Evolutionary conservation across 306 rosid genomes (phyloP).

Genomic region (Cucumis melo): DNA sequence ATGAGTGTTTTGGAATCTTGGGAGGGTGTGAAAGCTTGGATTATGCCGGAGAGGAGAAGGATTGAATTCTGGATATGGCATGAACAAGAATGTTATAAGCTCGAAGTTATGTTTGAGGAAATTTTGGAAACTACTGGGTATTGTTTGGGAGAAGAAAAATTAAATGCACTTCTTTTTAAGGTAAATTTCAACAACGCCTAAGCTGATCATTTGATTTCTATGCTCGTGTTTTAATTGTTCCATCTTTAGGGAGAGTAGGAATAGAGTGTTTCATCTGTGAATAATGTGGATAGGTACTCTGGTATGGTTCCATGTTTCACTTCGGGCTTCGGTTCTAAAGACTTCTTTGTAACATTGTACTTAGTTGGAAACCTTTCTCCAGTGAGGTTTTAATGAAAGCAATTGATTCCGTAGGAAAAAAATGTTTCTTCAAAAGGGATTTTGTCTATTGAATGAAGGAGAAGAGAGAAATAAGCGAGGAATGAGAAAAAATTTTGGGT

Average conservation of each 20-base stretch:
- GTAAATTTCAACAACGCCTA: not conserved
- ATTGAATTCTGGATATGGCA: constrained; percentile 52
- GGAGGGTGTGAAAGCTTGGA: constrained; percentile 51
- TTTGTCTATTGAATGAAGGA: not conserved
- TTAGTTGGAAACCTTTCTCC: too few species aligned
- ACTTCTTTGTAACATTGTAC: too few species aligned
- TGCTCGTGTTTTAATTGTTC: not conserved
- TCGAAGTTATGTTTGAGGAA: constrained; percentile 60
- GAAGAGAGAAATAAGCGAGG: not conserved
- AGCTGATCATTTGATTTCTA: not conserved
- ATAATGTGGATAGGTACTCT: too few species aligned
- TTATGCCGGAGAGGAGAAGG: constrained; percentile 55
- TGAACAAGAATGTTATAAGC: constrained; percentile 26
- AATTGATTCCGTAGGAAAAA: too few species aligned
- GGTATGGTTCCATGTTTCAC: too few species aligned
- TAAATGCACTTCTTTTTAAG: constrained; percentile 49
- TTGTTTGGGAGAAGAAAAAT: constrained; percentile 24
- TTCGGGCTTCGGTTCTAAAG: too few species aligned
- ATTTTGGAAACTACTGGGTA: constrained; percentile 44
- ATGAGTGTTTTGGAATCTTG: constrained; percentile 47
- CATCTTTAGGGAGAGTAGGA: not conserved
- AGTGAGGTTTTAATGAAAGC: too few species aligned
- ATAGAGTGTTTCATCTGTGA: too few species aligned
- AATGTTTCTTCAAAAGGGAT: not conserved
- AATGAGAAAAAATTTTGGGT: not conserved